These are phyloP conservation scores for Backusella parvicylindrica DNA, from an alignment of 192 early-diverging fungal genomes.

Conservation along the genomic window DNA sequence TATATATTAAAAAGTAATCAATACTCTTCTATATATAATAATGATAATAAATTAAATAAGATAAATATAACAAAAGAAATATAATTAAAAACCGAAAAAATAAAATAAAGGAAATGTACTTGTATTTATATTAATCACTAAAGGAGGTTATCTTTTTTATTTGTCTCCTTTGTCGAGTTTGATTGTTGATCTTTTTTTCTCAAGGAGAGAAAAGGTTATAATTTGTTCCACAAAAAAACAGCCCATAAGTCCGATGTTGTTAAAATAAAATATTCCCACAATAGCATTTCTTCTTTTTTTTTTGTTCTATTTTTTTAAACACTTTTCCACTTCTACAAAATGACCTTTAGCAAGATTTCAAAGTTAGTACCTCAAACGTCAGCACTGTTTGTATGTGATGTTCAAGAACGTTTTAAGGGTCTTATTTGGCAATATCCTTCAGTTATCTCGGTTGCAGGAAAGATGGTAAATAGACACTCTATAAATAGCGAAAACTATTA, in stretches of 20 bases:
- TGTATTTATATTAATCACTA: background rate
- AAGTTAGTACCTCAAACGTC: constrained; percentile 56
- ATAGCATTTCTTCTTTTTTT: background rate
- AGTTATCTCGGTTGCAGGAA: constrained; percentile 77
- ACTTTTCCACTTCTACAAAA: constrained; percentile 1
- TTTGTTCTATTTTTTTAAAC: background rate
- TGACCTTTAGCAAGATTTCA: constrained; percentile 45
- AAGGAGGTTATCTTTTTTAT: background rate
- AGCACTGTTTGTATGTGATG: constrained; percentile 91
- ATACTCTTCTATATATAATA: constrained; percentile 2
- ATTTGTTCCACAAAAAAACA: background rate
- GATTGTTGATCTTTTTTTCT: background rate
- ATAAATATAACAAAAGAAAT: background rate
- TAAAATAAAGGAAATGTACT: background rate
- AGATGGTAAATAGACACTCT: constrained; percentile 63
- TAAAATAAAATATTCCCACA: background rate
- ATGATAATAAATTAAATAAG: background rate
- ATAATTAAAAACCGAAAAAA: background rate
- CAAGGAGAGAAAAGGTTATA: background rate
- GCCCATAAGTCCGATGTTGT: background rate
- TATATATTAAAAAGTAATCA: constrained; percentile 5
- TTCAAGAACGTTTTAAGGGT: constrained; percentile 79
- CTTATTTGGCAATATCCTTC: constrained; percentile 81
- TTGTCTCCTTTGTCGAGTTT: background rate
- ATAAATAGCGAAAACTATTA: background rate